Evolutionary conservation across 2,329 filamentous ascomycete genomes (phyloP), one percentile per base, ranked within the genome.

Genomic region (Ophiostoma populinum): DNA sequence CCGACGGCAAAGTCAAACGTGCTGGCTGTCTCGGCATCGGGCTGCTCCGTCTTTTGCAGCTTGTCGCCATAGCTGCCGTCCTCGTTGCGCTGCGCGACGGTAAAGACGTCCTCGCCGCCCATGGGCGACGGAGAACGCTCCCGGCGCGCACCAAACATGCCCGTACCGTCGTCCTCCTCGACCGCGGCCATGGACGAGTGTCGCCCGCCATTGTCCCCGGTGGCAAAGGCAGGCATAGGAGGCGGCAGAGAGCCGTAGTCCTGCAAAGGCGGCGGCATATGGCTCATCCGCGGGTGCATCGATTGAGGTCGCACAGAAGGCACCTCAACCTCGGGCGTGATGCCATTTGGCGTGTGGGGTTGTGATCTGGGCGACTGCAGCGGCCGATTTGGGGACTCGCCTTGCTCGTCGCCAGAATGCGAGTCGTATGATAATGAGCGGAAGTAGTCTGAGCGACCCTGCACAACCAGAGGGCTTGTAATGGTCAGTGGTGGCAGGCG

Each of bases 401-500:
- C 43, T 32, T 58, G 49, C 17, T 56, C 55, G 15, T 61, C 56
- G 33, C 70, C 67, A 4, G 64, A 64, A 26, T 57, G 58, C 2
- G 62, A 63, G 45, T 79, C 77, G 35, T 72, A 62, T 26, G 76
- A 83, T 46, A 78, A 57, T 36, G 78, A 79, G 26, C 83, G 76
- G 51, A 86, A 86, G 55, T 82, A 92, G 13, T 78, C 80, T 4
- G 81, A 80, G 42, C 83, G 71, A 44, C 72, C 75, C 49, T 80
- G 78, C 17, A 71, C 51, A 55, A 82, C 58, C 39, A 94, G 63
- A 35, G 87, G 85, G 47, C 83, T 83, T 40, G 80, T 78, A 24
- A 83, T 78, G 15, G 81, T 82, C 40, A 86, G 62, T 6, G 85
- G 83, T 3, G 86, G 82, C 28, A 95, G 60, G 27, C 87, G 71